phyloP scores from a whole-genome alignment of 2,329 filamentous ascomycete genomes.

The Rosellinia necatrix region DNA sequence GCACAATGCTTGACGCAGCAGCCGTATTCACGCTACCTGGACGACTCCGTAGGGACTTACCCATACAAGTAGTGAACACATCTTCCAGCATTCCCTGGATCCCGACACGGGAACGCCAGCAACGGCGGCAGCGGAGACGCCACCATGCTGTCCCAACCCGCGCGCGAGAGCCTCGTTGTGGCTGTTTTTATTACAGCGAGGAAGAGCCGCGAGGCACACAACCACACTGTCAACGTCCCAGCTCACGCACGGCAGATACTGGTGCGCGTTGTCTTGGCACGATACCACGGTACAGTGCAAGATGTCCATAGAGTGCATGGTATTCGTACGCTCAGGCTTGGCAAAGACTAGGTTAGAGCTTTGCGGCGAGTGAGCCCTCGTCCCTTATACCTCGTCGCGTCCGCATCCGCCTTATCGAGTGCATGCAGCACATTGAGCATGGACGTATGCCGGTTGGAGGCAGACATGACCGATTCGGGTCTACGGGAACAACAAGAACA shows the following conservation, averaged over 20 bases:
- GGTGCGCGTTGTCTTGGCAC: conserved; percentile 35
- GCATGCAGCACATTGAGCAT: too few species aligned
- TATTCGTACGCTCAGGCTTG: conserved; percentile 1
- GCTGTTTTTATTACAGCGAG: conserved; percentile 39
- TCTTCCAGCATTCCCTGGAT: not conserved
- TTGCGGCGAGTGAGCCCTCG: conserved; percentile 20
- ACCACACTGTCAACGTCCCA: conserved; percentile 20
- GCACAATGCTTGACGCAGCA: not conserved
- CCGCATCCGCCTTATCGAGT: conserved; percentile 20
- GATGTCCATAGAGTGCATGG: not conserved
- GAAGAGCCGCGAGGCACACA: conserved; percentile 39
- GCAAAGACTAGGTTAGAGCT: conserved; percentile 2
- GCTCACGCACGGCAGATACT: conserved; percentile 15
- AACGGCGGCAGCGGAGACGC: conserved; percentile 1
- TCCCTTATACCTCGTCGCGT: too few species aligned
- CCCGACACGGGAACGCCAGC: not conserved
- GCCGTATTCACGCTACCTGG: too few species aligned
- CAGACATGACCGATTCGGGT: not conserved
- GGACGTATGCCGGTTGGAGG: too few species aligned
- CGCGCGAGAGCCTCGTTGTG: conserved; percentile 27
- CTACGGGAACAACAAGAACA: too few species aligned
- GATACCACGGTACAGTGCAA: conserved; percentile 17
- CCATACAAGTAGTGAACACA: not conserved
- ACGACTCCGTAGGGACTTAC: not conserved
- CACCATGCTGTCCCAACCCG: conserved; percentile 8